Conservation (phyloP, 345 rosid genomes). For the Citropsis articulata region DNA sequence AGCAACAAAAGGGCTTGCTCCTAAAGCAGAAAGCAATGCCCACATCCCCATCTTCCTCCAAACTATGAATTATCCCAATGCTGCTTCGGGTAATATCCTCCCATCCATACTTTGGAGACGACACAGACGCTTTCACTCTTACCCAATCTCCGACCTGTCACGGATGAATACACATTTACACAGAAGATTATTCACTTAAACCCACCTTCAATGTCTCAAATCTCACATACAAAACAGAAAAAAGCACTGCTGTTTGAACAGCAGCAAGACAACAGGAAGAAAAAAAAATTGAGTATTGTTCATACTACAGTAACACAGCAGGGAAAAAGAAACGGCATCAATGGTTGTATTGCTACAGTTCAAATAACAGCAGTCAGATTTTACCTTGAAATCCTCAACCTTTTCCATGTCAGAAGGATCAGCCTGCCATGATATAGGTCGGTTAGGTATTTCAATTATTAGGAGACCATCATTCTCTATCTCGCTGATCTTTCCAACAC, state of each 20-base stretch:
- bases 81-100: conserved; percentile 83
- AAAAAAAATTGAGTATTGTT: too few relatives aligned
- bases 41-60: conserved; percentile 94
- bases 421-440: conserved; percentile 93
- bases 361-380: neutral
- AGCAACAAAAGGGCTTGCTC: conserved; percentile 87
- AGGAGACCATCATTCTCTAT: conserved; percentile 96
- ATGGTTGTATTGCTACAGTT: too few relatives aligned
- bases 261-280: too few relatives aligned
- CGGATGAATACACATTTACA: conserved; percentile 16
- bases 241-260: too few relatives aligned
- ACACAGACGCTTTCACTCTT: conserved; percentile 85
- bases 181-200: conserved; percentile 5
- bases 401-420: conserved; percentile 99
- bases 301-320: too few relatives aligned
- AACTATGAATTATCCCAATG: conserved; percentile 84
- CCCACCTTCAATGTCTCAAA: neutral
- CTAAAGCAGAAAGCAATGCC: conserved; percentile 94
- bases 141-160: conserved; percentile 98
- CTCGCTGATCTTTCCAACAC: conserved; percentile 89
- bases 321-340: too few relatives aligned
- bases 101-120: conserved; percentile 98
- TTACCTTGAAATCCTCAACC: conserved; percentile 94
- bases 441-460: conserved; percentile 85
- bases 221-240: neutral